These are phyloP conservation scores for Pseudohalonectria lignicola DNA, from an alignment of 2,329 filamentous ascomycete species.

Conservation along the genomic window DNA sequence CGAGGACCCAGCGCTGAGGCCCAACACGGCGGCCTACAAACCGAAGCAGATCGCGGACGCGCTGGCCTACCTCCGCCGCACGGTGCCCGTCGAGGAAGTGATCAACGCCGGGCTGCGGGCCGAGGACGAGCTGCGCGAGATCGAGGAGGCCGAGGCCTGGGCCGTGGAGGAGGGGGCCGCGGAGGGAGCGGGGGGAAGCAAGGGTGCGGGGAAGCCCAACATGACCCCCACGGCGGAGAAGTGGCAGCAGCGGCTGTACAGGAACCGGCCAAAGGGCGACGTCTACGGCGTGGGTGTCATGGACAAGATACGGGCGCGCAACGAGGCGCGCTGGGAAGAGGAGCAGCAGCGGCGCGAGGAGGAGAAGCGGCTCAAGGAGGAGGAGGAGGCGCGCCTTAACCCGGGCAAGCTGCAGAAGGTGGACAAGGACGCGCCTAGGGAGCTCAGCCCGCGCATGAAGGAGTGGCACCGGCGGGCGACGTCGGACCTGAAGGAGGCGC, in stretches of 20 bases:
- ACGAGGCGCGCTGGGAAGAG: conserved; percentile 36
- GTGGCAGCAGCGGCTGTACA: conserved; percentile 12
- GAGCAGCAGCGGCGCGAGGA: conserved; percentile 16
- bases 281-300: conserved; percentile 47
- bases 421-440: conserved; percentile 20
- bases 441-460: conserved; percentile 25
- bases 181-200: conserved; percentile 7
- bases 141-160: conserved; percentile 26
- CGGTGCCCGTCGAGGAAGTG: conserved; percentile 47
- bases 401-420: conserved; percentile 28
- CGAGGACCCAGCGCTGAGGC: conserved; percentile 41
- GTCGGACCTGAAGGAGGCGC: conserved; percentile 38
- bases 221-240: background rate
- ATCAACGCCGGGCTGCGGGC: conserved; percentile 49
- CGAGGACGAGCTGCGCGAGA: conserved; percentile 46
- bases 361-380: conserved; percentile 25
- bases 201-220: conserved; percentile 4
- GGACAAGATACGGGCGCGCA: conserved; percentile 44
- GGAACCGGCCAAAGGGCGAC: conserved; percentile 22
- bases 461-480: conserved; percentile 33
- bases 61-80: conserved; percentile 42
- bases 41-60: conserved; percentile 30
- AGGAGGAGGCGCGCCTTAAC: conserved; percentile 22
- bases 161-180: conserved; percentile 11
- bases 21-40: conserved; percentile 34